These are phyloP conservation scores for Aphanomyces stellatus DNA, from an alignment of 352 stramenopile genomes.

Conservation along the genomic window DNA sequence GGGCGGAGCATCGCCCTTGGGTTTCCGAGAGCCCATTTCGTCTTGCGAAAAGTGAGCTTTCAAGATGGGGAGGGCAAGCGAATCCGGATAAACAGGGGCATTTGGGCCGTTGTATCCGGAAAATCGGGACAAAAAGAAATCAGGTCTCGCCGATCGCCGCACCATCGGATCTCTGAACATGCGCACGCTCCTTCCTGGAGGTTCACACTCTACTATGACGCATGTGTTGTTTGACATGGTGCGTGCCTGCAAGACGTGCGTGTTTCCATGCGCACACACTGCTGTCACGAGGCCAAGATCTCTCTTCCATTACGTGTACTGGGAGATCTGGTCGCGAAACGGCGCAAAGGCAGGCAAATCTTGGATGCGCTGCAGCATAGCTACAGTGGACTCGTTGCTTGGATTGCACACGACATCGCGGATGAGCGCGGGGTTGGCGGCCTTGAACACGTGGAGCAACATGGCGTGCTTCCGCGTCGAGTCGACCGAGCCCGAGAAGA, in stretches of 20 bases:
- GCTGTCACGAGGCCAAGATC: too few species aligned
- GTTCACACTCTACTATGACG: too few species aligned
- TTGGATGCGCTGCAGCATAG: background rate
- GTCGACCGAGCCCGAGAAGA: background rate
- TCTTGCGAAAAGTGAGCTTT: background rate
- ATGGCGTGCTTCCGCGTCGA: background rate
- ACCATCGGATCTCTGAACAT: too few species aligned
- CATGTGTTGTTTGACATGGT: too few species aligned
- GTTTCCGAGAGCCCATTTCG: background rate
- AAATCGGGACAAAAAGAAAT: too few species aligned
- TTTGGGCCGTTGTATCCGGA: too few species aligned
- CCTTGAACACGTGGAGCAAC: background rate
- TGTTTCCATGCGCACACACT: too few species aligned
- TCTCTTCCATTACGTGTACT: background rate
- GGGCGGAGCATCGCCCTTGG: background rate
- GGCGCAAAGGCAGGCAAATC: background rate
- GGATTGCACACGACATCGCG: background rate
- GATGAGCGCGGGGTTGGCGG: background rate
- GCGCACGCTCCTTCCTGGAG: too few species aligned
- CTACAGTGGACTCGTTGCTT: background rate
- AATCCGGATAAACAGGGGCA: too few species aligned
- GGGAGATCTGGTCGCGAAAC: background rate
- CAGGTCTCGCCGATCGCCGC: too few species aligned
- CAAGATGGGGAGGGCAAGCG: too few species aligned
- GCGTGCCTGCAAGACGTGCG: too few species aligned